These are phyloP conservation scores for Trypanosomatidae sp. DNA, from an alignment of 208 protist genomes.

Conservation along the genomic window DNA sequence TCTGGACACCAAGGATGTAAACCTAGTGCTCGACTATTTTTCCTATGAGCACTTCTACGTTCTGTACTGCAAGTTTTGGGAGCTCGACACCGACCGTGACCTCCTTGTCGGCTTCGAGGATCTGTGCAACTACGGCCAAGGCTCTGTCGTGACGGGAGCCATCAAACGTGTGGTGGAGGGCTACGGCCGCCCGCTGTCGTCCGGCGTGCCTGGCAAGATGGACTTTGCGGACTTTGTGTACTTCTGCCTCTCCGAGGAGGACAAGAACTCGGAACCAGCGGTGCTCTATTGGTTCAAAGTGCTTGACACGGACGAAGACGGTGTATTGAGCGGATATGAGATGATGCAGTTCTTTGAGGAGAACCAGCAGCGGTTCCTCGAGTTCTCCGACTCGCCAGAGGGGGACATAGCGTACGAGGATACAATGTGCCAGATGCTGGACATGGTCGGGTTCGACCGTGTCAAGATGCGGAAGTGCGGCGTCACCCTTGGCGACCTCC, in stretches of 20 bases:
- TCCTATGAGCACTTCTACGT: constrained; percentile 99
- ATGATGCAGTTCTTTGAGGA: constrained; percentile 93
- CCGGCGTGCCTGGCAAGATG: constrained; percentile 55
- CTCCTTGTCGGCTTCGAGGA: constrained; percentile 87
- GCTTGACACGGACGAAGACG: constrained; percentile 94
- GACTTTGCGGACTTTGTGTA: constrained; percentile 96
- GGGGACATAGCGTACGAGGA: constrained; percentile 76
- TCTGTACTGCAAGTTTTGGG: constrained; percentile 99
- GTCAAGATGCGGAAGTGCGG: constrained; percentile 41
- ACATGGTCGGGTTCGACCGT: constrained; percentile 88
- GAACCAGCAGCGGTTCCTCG: constrained; percentile 89
- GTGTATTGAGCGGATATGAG: constrained; percentile 93
- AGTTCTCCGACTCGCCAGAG: constrained; percentile 60
- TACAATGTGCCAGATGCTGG: constrained; percentile 95
- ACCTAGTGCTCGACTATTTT: constrained; percentile 93
- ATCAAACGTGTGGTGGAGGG: constrained; percentile 84
- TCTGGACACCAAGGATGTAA: constrained; percentile 88
- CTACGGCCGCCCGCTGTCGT: constrained; percentile 59
- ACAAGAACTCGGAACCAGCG: constrained; percentile 92
- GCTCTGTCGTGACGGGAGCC: constrained; percentile 62
- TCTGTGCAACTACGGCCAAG: constrained; percentile 86
- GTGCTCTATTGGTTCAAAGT: constrained; percentile 97
- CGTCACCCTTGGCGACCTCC: constrained; percentile 92
- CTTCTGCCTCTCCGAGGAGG: constrained; percentile 97
- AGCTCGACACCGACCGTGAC: constrained; percentile 97